phyloP scores from a whole-genome alignment of 352 stramenopile genomes.

The Thalassiosira exigua region DNA sequence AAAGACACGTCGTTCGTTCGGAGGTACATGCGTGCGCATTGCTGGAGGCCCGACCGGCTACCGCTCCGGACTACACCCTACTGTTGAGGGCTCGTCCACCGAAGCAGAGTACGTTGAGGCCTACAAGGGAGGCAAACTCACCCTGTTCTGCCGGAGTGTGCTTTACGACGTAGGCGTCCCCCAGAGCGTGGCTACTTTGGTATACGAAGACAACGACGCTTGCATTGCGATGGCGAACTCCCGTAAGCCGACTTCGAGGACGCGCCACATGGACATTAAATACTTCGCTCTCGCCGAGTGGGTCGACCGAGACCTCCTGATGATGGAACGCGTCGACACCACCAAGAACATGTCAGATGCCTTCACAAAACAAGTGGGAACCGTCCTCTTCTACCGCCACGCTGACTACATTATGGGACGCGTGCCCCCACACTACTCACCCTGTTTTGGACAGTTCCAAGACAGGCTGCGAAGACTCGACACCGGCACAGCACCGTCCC shows the following conservation, averaged over 20 bases:
- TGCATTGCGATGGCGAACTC: slow-evolving; percentile 36
- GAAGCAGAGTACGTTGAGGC: slow-evolving; percentile 35
- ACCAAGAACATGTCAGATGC: slow-evolving; percentile 32
- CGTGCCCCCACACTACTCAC: slow-evolving; percentile 19
- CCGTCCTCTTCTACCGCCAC: slow-evolving; percentile 27
- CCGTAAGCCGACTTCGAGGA: slow-evolving; percentile 31
- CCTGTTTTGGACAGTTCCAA: too few relatives aligned
- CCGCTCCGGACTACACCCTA: slow-evolving; percentile 21
- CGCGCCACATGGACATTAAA: slow-evolving; percentile 58
- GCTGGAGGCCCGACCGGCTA: slow-evolving; percentile 25
- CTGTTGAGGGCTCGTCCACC: slow-evolving; percentile 23
- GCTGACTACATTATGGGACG: slow-evolving; percentile 30
- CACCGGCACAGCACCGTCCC: too few relatives aligned
- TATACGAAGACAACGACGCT: slow-evolving; percentile 45
- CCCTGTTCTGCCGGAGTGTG: slow-evolving; percentile 24
- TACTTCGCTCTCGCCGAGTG: slow-evolving; percentile 42
- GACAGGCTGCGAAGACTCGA: too few relatives aligned
- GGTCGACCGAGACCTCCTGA: slow-evolving; percentile 38
- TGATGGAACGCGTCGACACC: slow-evolving; percentile 27
- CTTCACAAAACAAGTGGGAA: slow-evolving; percentile 25
- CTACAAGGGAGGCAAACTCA: slow-evolving; percentile 19
- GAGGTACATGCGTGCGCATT: slow-evolving; percentile 9
- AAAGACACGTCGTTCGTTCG: slow-evolving; percentile 21
- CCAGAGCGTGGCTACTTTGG: slow-evolving; percentile 14
- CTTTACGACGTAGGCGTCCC: slow-evolving; percentile 38